phyloP scores from a whole-genome alignment of 768 basidiomycete genomes.

The Hortiboletus campestris region DNA sequence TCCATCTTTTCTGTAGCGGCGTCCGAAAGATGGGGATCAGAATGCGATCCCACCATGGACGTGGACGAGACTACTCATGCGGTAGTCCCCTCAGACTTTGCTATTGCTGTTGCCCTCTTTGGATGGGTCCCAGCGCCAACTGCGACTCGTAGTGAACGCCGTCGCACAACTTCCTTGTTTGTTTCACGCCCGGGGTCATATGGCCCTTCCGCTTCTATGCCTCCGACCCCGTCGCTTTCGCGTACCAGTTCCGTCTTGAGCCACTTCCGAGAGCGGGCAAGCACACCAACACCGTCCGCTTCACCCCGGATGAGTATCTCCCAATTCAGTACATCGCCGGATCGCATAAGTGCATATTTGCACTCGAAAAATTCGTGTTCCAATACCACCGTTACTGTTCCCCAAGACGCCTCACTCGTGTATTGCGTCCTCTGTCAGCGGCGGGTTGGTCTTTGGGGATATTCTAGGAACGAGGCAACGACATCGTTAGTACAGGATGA shows the following conservation, averaged over 20 bases:
- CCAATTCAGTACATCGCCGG: slow-evolving; percentile 14
- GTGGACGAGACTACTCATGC: slow-evolving; percentile 9
- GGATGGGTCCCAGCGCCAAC: slow-evolving; percentile 45
- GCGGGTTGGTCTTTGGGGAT: slow-evolving; percentile 79
- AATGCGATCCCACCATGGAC: slow-evolving; percentile 19
- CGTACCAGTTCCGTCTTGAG: slow-evolving; percentile 33
- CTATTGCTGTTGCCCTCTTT: slow-evolving; percentile 45
- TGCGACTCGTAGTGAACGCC: slow-evolving; percentile 13
- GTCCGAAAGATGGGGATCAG: slow-evolving; percentile 29
- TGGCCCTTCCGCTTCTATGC: slow-evolving; percentile 26
- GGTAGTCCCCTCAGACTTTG: slow-evolving; percentile 35
- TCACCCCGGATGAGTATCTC: slow-evolving; percentile 23
- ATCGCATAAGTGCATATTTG: slow-evolving; percentile 6
- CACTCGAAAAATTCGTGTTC: slow-evolving; percentile 7
- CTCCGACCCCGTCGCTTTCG: slow-evolving; percentile 33
- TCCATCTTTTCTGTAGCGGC: slow-evolving; percentile 40
- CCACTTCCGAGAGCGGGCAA: slow-evolving; percentile 16
- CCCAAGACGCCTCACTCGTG: slow-evolving; percentile 51
- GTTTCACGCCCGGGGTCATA: slow-evolving; percentile 27
- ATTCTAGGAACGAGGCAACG: slow-evolving; percentile 35
- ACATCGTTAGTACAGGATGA: slow-evolving; percentile 6
- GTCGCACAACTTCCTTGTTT: slow-evolving; percentile 18
- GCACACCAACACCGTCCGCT: slow-evolving; percentile 22
- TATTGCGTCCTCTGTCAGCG: slow-evolving; percentile 72
- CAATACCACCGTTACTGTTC: background rate